A percentile compares a stretch with the other conserved stretches of the same genome.
Evolutionary conservation across 139 green algal species (phyloP).

Genomic region (Chlorella vulgaris): DNA sequence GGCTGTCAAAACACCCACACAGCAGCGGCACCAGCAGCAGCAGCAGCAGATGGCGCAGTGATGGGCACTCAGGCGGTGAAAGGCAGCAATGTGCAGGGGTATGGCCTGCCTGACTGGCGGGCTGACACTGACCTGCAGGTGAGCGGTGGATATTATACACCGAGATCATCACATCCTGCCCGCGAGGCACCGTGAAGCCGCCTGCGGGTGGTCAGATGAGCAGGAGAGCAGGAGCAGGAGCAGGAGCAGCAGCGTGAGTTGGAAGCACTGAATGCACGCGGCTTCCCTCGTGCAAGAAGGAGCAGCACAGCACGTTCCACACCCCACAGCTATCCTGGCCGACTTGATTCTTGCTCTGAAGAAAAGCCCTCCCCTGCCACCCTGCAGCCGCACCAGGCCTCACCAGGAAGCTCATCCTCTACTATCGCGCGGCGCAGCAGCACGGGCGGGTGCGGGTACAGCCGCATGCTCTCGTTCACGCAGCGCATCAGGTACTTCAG

Average conservation of each 20-base stretch:
- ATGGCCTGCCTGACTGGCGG: no score
- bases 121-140: constrained; percentile 32
- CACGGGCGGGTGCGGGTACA: constrained; percentile 98
- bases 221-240: neutral
- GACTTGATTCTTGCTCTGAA: no score
- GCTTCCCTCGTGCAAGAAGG: no score
- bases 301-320: no score
- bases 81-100: no score
- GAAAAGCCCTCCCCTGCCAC: neutral
- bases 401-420: constrained; percentile 83
- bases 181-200: constrained; percentile 62
- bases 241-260: no score
- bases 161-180: constrained; percentile 97
- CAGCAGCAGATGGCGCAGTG: neutral
- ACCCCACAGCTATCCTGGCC: no score
- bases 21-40: no score
- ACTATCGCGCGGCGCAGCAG: constrained; percentile 84
- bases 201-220: constrained; percentile 33
- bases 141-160: constrained; percentile 98
- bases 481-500: constrained; percentile 93
- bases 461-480: constrained; percentile 96
- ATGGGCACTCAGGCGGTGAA: no score
- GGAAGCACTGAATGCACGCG: no score
- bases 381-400: constrained; percentile 32
- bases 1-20: no score